Conservation (phyloP, 176 grass and related monocot species). For the Eremochloa ophiuroides region DNA sequence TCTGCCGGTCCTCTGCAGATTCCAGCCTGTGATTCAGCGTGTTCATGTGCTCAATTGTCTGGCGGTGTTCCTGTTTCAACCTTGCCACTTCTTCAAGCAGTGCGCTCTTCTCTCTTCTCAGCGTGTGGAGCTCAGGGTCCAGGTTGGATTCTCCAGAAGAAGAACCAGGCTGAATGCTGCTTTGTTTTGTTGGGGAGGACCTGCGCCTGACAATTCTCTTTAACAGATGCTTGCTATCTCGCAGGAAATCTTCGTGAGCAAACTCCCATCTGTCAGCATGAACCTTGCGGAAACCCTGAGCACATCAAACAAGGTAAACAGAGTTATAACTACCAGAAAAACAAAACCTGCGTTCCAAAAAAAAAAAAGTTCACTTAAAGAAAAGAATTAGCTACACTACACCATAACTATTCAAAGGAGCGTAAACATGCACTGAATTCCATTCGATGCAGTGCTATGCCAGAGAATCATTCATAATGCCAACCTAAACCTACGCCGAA, state of each 20-base stretch:
- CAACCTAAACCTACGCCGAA: not conserved
- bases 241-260: constrained; percentile 75
- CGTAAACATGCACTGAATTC: not conserved
- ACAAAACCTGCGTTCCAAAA: not conserved
- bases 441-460: not conserved
- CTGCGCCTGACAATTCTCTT: constrained; percentile 83
- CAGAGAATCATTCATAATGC: not conserved
- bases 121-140: constrained; percentile 51
- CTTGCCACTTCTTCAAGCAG: constrained; percentile 60
- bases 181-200: constrained; percentile 56
- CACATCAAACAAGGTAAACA: constrained; percentile 10
- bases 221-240: constrained; percentile 58
- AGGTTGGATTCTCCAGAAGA: constrained; percentile 47
- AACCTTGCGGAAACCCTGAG: constrained; percentile 87
- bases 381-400: not conserved
- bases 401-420: not conserved
- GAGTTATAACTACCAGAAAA: constrained; percentile 2
- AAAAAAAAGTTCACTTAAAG: not conserved
- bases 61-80: constrained; percentile 64
- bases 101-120: constrained; percentile 53
- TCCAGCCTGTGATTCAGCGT: constrained; percentile 65
- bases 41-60: constrained; percentile 66
- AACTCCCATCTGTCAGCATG: constrained; percentile 96
- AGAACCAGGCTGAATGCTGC: constrained; percentile 33
- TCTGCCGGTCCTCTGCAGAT: constrained; percentile 70